Percentiles rank a stretch among this genome's conserved stretches.
Conservation (phyloP, 108 stramenopile genomes). For the Asterionellopsis glacialis region DNA sequence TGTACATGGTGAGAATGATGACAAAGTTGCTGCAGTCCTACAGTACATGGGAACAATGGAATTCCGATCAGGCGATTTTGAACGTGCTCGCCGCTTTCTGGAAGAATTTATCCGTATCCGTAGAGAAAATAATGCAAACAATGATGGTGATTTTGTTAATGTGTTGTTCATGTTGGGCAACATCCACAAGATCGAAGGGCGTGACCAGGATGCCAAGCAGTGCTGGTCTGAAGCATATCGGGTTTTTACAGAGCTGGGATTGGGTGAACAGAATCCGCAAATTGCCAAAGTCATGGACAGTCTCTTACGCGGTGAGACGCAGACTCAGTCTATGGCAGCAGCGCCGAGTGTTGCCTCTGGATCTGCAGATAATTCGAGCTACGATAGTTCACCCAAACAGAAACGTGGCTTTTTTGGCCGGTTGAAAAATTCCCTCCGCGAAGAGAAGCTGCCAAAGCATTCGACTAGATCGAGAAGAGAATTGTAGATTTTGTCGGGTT, state of each 20-base stretch:
- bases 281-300: slow-evolving; percentile 8
- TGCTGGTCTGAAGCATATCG: slow-evolving; percentile 20
- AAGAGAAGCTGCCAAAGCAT: no score
- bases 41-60: slow-evolving; percentile 34
- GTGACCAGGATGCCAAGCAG: slow-evolving; percentile 10
- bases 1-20: slow-evolving; percentile 14
- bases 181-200: slow-evolving; percentile 24
- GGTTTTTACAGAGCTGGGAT: slow-evolving; percentile 8
- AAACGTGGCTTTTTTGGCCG: no score
- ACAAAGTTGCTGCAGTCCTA: slow-evolving; percentile 18
- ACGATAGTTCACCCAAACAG: no score
- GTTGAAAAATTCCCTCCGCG: no score
- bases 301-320: background rate
- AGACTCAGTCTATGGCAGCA: no score
- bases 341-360: no score
- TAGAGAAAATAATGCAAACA: slow-evolving; percentile 3
- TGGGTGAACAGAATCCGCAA: slow-evolving; percentile 3
- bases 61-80: slow-evolving; percentile 30
- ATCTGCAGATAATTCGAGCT: no score
- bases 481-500: no score
- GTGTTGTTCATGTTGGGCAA: slow-evolving; percentile 26
- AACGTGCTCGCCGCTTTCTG: slow-evolving; percentile 12
- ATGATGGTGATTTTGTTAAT: slow-evolving; percentile 7
- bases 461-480: no score
- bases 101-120: slow-evolving; percentile 22